Base-by-base conservation (phyloP, 1,284 basidiomycete genomes). In the Puccinia polysora region DNA sequence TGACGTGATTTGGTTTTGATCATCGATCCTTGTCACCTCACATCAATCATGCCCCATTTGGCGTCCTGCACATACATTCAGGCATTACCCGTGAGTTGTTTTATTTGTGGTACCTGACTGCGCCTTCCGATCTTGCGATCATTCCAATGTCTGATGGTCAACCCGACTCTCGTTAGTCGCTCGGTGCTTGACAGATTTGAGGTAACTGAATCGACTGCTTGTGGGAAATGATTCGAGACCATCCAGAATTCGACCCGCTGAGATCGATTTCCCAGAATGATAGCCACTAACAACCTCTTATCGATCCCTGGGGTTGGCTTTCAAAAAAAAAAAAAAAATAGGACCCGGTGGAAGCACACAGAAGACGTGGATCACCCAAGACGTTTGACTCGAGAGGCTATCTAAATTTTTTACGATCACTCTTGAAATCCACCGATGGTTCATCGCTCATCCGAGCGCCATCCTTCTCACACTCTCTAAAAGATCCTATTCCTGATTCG, bases 81-180 rank as follows among this genome's bases (percentile, higher is more conserved):
- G 65, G 65, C 65, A 68, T 58, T 68, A 47, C 32, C 55, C 65
- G 65, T 68, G 30, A 68, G 65, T 45, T 32, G 14, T 6, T 25
- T 25, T 15, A 4, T 28, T 28, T 28, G n/a, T 14, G n/a, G 23
- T 18, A 30, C n/a, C 5, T 28, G 14, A 23, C 23, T 36, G 30
- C 2, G 32, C 30, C 36, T 20, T 10, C 5, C 38, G 25, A 20
- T 34, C 8, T n/a, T n/a, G n/a, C n/a, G n/a, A n/a, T n/a, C n/a
- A n/a, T n/a, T n/a, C n/a, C n/a, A n/a, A n/a, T n/a, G n/a, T n/a
- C n/a, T n/a, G n/a, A n/a, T n/a, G n/a, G n/a, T n/a, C n/a, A n/a
- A n/a, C n/a, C n/a, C n/a, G n/a, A n/a, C n/a, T n/a, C n/a, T n/a
- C 23, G 12, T 18, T 38, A 68, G 65, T 20, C 65, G 65, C 14